Base-by-base conservation (phyloP, 768 basidiomycete genomes). In the Termitomyces sp. region DNA sequence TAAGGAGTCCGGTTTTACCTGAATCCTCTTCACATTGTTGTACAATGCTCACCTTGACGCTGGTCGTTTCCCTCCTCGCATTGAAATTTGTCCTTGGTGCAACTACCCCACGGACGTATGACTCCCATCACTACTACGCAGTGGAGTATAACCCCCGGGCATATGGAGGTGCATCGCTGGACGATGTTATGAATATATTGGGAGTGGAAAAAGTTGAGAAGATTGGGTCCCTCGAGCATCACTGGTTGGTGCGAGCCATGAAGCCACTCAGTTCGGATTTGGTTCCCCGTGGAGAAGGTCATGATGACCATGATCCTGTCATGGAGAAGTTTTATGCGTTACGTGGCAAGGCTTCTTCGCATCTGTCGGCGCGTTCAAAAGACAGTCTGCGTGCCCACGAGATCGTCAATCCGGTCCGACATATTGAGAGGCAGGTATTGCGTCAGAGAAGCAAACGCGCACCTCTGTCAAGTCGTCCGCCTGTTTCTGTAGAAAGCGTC, bases 171-270 rank as follows among this genome's bases (percentile, higher is more conserved):
- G 77, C 81, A 62, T 79, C 85, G 62, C 79, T 90, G 60, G 72
- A 73, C 56, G 84, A 90, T 61, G 78, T 87, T 57, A 80, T 85
- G 6, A 48, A 68, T 7, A 70, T 75, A 0, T 78, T 98, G 12
- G 86, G 85, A 15, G 87, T 93, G 22, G 88, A 98, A 72, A 74
- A 97, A 49, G 88, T 98, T 56, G 92, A 95, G 68, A 88, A 84
- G 63, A 87, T 86, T 26, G 94, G 97, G 51, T 88, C 94, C 68
- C 81, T 99, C 5, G 68, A 72, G 29, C 77, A 92, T 55, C 81
- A 90, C 72, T 99, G 92, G 90, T 75, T 99, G 18, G 85, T 97
- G 46, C 82, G 92, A 26, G 73, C 78, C 42, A 66, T 71, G 62
- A 81, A 85, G 68, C 60, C 72, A 26, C 46, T 42, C 7, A 59